Evolutionary conservation across 345 rosid genomes (phyloP), one percentile per base, ranked within the genome.

Genomic region (Toxicodendron radicans): DNA sequence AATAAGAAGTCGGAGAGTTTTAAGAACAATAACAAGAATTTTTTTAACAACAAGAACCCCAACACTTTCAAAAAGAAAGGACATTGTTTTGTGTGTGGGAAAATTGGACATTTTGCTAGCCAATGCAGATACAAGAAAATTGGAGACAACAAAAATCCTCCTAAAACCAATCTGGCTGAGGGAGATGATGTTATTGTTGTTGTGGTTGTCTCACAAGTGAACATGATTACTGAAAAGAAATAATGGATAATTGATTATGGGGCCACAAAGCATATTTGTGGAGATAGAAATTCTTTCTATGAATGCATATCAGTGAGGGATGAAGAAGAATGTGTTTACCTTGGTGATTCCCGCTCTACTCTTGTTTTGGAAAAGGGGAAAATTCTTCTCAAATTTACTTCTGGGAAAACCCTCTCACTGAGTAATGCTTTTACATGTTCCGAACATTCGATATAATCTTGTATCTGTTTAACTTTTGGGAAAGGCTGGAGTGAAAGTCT

Each of bases 1-100:
- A 2, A 4, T 21, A 11, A 9, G 0, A 58, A 2, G 2, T 1
- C 0, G 10, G 1, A 20, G 1, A n/a, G 21, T 2, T 7, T 21
- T 57, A 1, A 51, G 18, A 1, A 1, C 1, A 57, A 57, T 10
- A 57, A 20, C 12, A 20, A 57, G 8, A 20, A 21, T 3, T 20
- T 20, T 1, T n/a, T 57, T 20, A 51, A 12, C 18, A 51, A 51
- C 2, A 57, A 57, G 2, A 21, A 57, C 30, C 60, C 27, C 30
- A 27, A 27, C 11, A 20, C 11, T 8, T 43, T 57, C 1, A 58
- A 58, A 2, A 58, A 58, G 16, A 58, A 58, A 23, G 14, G 61
- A 23, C 33, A 58, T 1, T 58, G 33, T 23, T 21, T 12, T 58
- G 16, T 9, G 2, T 9, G 14, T 23, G 5, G 2, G 23, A 58